These are phyloP conservation scores for Xanthoceras sorbifolium DNA, from an alignment of 345 rosid species.

Conservation along the genomic window DNA sequence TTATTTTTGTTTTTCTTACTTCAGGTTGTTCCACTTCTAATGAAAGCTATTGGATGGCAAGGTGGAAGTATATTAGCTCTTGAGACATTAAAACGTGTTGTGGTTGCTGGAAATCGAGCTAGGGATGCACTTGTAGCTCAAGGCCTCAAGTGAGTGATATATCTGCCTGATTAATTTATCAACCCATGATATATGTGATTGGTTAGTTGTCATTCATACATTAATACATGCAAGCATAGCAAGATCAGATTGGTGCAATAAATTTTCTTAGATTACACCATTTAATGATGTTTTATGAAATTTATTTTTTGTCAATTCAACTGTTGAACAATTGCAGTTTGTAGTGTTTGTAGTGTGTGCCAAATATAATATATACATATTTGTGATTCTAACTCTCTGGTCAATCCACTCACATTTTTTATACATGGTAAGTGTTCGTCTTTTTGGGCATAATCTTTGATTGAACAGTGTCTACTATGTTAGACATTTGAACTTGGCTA, in stretches of 20 bases:
- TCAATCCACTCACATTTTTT: not conserved
- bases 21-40: conserved; percentile 97
- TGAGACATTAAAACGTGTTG: conserved; percentile 94
- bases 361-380: not conserved
- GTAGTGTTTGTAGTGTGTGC: not conserved
- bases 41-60: conserved; percentile 99
- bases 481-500: not conserved
- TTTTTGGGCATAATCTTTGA: not conserved
- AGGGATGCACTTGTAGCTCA: conserved; percentile 99
- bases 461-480: not conserved
- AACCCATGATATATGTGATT: not conserved
- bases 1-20: not conserved
- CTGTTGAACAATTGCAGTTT: not conserved
- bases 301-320: no score
- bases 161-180: not conserved
- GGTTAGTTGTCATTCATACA: not conserved
- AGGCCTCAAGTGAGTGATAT: conserved; percentile 73
- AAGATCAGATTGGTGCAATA: not conserved
- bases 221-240: not conserved
- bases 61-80: conserved; percentile 99
- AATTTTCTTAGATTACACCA: not conserved
- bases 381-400: not conserved
- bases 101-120: conserved; percentile 96
- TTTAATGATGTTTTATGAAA: not conserved
- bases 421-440: not conserved